These are phyloP conservation scores for Uronychia binucleata DNA, from an alignment of 73 alveolate genomes.

Conservation along the genomic window DNA sequence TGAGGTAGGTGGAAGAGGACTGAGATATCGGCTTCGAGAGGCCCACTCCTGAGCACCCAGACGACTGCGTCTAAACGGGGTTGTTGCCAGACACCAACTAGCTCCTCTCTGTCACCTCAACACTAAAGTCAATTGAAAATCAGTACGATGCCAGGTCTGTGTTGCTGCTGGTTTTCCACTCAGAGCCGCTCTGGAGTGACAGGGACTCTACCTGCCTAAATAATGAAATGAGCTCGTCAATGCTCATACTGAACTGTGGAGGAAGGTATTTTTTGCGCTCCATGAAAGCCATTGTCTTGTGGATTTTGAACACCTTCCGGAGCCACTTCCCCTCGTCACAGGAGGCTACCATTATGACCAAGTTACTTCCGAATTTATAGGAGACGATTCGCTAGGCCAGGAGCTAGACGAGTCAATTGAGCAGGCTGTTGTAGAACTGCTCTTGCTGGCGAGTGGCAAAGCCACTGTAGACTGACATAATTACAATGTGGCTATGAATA, in stretches of 20 bases:
- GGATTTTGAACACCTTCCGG: conserved; percentile 14
- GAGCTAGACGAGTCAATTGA: not conserved
- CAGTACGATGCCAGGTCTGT: not conserved
- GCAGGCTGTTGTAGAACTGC: conserved; percentile 37
- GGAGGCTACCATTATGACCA: not conserved
- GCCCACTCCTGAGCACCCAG: no score
- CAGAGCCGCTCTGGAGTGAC: not conserved
- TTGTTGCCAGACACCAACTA: no score
- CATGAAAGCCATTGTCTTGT: conserved; percentile 20
- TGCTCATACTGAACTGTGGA: conserved; percentile 21
- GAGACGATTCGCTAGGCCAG: not conserved
- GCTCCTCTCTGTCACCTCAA: no score
- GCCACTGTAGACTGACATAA: conserved; percentile 63
- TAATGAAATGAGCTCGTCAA: conserved; percentile 12
- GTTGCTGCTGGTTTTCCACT: not conserved
- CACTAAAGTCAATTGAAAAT: no score
- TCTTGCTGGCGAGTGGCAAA: conserved; percentile 58
- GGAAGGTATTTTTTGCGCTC: conserved; percentile 35
- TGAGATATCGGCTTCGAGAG: no score
- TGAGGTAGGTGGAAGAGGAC: no score
- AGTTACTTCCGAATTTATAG: not conserved
- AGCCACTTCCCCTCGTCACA: not conserved
- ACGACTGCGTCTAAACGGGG: no score
- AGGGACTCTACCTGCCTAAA: not conserved
- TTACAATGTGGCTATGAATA: not conserved